Percentiles rank a stretch among this genome's conserved stretches.
These are phyloP conservation scores for Claviceps monticola DNA, from an alignment of 2,329 filamentous ascomycete genomes.

Conservation along the genomic window DNA sequence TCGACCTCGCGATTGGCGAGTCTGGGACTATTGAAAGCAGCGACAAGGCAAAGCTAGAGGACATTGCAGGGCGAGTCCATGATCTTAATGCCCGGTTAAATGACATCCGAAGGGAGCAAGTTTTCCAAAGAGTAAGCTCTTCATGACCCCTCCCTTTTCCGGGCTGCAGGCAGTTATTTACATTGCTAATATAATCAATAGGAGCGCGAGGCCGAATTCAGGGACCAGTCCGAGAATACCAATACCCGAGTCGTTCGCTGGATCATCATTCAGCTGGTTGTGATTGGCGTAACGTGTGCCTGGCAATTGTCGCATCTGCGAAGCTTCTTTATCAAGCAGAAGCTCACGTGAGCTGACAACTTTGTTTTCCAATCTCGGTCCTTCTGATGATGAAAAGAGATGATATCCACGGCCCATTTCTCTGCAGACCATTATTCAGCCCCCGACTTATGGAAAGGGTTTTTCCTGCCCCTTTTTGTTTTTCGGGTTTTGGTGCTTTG, in stretches of 20 bases:
- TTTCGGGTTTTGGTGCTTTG: too few species aligned
- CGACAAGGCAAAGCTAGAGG: conserved; percentile 85
- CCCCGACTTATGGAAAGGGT: too few species aligned
- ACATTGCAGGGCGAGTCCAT: conserved; percentile 76
- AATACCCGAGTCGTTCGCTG: conserved; percentile 87
- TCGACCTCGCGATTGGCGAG: conserved; percentile 90
- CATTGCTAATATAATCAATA: conserved; percentile 20
- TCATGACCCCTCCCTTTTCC: too few species aligned
- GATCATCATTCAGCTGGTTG: conserved; percentile 78
- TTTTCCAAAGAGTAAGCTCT: conserved; percentile 71
- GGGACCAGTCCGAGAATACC: conserved; percentile 90
- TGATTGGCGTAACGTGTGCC: conserved; percentile 77
- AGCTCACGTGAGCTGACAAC: conserved; percentile 55
- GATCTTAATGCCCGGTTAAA: conserved; percentile 77
- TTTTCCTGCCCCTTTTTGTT: too few species aligned
- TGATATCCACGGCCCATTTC: background rate
- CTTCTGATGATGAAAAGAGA: background rate
- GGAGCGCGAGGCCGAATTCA: conserved; percentile 96
- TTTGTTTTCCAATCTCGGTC: background rate
- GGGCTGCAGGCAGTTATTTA: background rate
- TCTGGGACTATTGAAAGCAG: conserved; percentile 85
- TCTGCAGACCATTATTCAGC: background rate
- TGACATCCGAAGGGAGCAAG: conserved; percentile 86
- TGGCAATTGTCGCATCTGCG: conserved; percentile 95
- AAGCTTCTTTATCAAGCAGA: conserved; percentile 99